phyloP scores from a whole-genome alignment of 305 asterid genomes.

The Plantago coronopus region DNA sequence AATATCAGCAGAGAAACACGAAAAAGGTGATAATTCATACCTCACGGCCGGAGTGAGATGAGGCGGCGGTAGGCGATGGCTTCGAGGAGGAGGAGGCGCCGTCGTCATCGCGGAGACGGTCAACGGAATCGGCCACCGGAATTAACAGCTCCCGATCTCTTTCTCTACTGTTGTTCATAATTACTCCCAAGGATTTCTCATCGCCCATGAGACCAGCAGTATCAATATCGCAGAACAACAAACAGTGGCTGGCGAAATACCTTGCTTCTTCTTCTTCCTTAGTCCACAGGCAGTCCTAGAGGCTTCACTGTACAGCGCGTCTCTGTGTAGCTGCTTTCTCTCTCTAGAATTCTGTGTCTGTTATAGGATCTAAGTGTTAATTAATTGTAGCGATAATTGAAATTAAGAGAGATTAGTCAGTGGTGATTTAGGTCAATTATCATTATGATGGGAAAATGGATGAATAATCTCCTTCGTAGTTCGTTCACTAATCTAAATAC shows the following conservation, averaged over 20 bases:
- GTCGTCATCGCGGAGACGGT: slow-evolving; percentile 36
- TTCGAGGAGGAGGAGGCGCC: slow-evolving; percentile 49
- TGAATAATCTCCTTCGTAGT: too few relatives aligned
- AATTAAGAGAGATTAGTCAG: too few relatives aligned
- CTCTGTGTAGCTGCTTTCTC: too few relatives aligned
- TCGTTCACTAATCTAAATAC: too few relatives aligned
- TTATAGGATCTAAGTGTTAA: too few relatives aligned
- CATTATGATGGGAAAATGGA: too few relatives aligned
- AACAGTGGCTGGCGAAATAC: background rate
- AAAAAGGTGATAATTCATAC: slow-evolving; percentile 27
- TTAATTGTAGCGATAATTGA: too few relatives aligned
- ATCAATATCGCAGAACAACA: too few relatives aligned
- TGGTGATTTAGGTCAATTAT: too few relatives aligned
- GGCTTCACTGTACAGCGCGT: background rate
- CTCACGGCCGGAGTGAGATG: slow-evolving; percentile 77
- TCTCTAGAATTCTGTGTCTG: too few relatives aligned
- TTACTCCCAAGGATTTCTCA: slow-evolving; percentile 55
- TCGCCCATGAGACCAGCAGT: slow-evolving; percentile 41
- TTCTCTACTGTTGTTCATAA: slow-evolving; percentile 46
- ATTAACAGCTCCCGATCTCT: slow-evolving; percentile 88
- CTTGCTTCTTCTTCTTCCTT: background rate
- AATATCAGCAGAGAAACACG: too few relatives aligned
- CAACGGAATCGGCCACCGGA: slow-evolving; percentile 66
- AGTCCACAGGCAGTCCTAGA: slow-evolving; percentile 1
- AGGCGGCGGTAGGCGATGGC: slow-evolving; percentile 24